Base-by-base conservation (phyloP, 495 filamentous ascomycete species). In the Penicillium daleae region DNA sequence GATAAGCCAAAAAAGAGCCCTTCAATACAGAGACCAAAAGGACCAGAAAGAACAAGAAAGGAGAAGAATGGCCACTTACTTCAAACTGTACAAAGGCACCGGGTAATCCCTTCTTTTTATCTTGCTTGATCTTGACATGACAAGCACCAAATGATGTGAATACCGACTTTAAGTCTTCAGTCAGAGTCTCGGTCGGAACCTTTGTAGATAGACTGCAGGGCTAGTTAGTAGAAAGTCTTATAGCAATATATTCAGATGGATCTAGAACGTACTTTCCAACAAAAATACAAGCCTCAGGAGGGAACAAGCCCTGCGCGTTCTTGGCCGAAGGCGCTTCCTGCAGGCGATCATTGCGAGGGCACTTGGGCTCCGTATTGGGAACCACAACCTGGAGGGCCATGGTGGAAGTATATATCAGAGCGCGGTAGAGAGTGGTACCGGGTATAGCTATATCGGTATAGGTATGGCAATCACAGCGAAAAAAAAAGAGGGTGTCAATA, bases 301-400 rank as follows among this genome's bases (percentile, higher is more conserved):
- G 53, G 32, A 69, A 71, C 15, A 71, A 37, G n/a, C 69, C 66
- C 57, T 71, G 69, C 0, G 69, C 69, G 55, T 71, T 71, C 31
- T 67, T 67, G 12, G 57, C 59, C 13, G 63, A 65, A 19, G 69
- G 69, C 44, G 59, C 53, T 48, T 71, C 66, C 1, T 40, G 21
- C 57, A 65, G 26, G 19, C 69, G 67, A 54, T 69, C 66, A 29
- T 44, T 49, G 19, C 54, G 54, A 40, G 68, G 66, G 50, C 69
- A 68, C 46, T 55, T 56, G 32, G 19, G 56, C 21, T 65, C 64
- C 6, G 26, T 6, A 21, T 35, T 44, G 12, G 66, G 26, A 56
- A 13, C 59, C 31, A 59, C 33, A 9, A 35, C 2, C 57, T 51
- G 46, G 48, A 54, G 17, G 17, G 49, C 33, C 58, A 60, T 60